Evolutionary conservation across 495 filamentous ascomycete species (phyloP).

Genomic region (Hypoxylon fragiforme): DNA sequence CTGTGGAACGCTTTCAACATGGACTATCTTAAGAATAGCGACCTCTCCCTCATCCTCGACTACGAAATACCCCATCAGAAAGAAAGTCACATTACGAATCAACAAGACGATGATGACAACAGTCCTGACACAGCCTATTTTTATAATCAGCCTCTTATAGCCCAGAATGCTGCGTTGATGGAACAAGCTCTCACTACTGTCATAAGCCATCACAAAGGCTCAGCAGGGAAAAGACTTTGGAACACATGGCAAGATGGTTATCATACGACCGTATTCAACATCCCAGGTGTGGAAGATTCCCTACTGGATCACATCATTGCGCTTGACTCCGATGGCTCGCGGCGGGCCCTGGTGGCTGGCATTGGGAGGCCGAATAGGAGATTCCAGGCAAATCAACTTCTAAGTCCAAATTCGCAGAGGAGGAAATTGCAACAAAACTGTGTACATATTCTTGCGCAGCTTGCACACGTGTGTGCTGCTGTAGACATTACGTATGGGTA

Average conservation of each 20-base stretch:
- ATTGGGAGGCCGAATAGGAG: not conserved
- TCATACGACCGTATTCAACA: not conserved
- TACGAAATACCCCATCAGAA: not conserved
- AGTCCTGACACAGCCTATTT: too few relatives aligned
- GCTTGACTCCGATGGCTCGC: not conserved
- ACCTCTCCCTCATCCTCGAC: conserved; percentile 11
- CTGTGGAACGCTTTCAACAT: conserved; percentile 11
- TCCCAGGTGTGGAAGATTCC: not conserved
- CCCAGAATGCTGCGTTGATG: conserved; percentile 2
- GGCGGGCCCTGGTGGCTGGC: conserved; percentile 2
- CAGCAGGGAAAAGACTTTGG: not conserved
- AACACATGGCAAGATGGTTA: not conserved
- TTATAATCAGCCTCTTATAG: too few relatives aligned
- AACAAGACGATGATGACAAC: not conserved
- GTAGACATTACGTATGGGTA: conserved; percentile 13
- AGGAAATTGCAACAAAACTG: not conserved
- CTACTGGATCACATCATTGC: not conserved
- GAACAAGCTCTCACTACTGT: not conserved
- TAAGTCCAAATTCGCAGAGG: not conserved
- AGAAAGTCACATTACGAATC: not conserved
- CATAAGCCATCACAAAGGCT: not conserved
- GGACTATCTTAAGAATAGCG: conserved; percentile 8
- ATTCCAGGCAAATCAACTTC: not conserved
- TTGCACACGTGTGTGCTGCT: conserved; percentile 5
- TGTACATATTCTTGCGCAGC: conserved; percentile 16